Base-by-base conservation (phyloP, 768 basidiomycete species). In the Mycena filopes region DNA sequence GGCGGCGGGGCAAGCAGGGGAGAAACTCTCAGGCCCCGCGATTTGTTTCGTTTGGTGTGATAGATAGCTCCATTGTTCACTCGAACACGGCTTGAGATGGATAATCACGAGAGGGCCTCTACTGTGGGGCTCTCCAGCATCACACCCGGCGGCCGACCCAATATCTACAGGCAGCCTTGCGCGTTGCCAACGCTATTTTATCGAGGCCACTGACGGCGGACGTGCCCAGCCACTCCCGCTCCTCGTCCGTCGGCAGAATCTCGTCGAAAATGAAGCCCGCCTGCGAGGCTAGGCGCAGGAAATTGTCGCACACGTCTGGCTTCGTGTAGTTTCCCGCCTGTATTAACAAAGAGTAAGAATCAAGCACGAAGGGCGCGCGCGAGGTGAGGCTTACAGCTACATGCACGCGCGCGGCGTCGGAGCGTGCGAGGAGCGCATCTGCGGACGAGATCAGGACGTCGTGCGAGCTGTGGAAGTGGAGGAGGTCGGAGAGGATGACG, bases 401-500 rank as follows among this genome's bases (percentile, higher is more conserved):
- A 71, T 90, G 88, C 0, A 83, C 80, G 29, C 83, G 76, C 3
- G 87, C 81, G 4, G 74, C 65, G 8, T 75, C 51, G 1, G 77
- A 72, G 45, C 73, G 82, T 15, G 78, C 74, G 12, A 93, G 83
- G 15, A 93, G 81, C 28, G 77, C 70, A 0, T 70, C 70, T 21
- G 89, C 73, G 9, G 90, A 89, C 5, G 74, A 65, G 26, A 92
- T 72, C 40, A 92, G 81, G 23, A 75, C 82, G 60, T 79, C 82
- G 73, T 92, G 91, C 45, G 87, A 89, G 56, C 71, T 69, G 71
- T 86, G 80, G 72, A 92, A 91, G 75, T 92, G 89, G 26, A 93
- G 81, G 13, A 94, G 80, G 76, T 93, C 91, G 3, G 89, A 92
- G 49, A 91, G 81, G 60, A 93, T 83, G 53, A 92, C 78, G 20